Evolutionary conservation across 768 basidiomycete genomes (phyloP).

Genomic region (Mycena galopus): DNA sequence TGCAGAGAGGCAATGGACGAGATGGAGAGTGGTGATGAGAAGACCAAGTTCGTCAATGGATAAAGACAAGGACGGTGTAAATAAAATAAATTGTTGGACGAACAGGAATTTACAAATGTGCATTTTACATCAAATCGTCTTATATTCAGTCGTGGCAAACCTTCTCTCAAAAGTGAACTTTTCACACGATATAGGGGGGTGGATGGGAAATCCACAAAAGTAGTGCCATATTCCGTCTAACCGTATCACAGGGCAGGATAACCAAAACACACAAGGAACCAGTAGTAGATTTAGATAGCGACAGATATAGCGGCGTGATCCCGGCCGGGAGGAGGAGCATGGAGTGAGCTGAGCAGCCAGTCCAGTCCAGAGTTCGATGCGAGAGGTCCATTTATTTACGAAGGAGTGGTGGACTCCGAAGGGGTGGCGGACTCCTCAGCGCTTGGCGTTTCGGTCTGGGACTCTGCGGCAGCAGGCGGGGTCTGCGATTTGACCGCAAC

Average conservation of each 20-base stretch:
- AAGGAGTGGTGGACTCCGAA: conserved; percentile 7
- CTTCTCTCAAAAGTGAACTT: too few species aligned
- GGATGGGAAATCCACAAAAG: conserved; percentile 26
- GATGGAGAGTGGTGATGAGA: conserved; percentile 37
- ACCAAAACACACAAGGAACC: conserved; percentile 36
- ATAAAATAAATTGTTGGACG: background rate
- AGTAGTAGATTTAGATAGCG: conserved; percentile 34
- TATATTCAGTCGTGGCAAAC: too few species aligned
- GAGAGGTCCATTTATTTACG: conserved; percentile 7
- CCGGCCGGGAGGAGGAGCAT: conserved; percentile 31
- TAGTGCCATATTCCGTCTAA: conserved; percentile 39
- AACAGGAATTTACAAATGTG: background rate
- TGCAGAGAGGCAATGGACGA: conserved; percentile 32
- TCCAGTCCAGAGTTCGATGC: conserved; percentile 29
- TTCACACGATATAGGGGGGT: conserved; percentile 4
- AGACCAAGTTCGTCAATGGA: conserved; percentile 16
- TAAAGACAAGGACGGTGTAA: background rate
- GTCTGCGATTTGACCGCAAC: conserved; percentile 75
- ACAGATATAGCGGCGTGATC: conserved; percentile 35
- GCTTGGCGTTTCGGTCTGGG: conserved; percentile 13
- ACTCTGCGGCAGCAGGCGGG: conserved; percentile 32
- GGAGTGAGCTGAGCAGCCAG: conserved; percentile 33
- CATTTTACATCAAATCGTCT: too few species aligned
- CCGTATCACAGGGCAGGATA: conserved; percentile 36
- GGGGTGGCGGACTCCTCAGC: conserved; percentile 7